Percentiles rank a stretch among this genome's conserved stretches.
phyloP scores from a whole-genome alignment of 257 asterid species.

The Gentiana straminea region DNA sequence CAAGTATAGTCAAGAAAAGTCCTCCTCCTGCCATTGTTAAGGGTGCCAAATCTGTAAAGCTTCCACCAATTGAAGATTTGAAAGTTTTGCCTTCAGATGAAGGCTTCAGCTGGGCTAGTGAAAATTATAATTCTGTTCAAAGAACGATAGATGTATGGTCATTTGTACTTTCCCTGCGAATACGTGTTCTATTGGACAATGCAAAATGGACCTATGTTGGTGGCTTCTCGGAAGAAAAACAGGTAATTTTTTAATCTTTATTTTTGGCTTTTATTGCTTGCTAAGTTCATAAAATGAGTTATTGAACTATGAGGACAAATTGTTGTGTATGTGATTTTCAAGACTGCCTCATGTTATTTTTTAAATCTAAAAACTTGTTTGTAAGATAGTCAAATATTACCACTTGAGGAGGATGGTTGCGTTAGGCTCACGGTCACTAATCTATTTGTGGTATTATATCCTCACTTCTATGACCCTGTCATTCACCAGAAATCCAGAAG shows the following conservation, averaged over 20 bases:
- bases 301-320: too few relatives aligned
- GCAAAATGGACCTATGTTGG: constrained; percentile 72
- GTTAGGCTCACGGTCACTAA: background rate
- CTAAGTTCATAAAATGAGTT: background rate
- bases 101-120: constrained; percentile 94
- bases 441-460: background rate
- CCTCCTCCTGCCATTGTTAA: constrained; percentile 20
- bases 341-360: background rate
- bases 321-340: background rate
- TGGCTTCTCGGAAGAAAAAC: constrained; percentile 82
- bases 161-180: constrained; percentile 78
- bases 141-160: constrained; percentile 91
- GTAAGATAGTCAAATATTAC: too few relatives aligned
- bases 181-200: constrained; percentile 68
- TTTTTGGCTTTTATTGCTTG: background rate
- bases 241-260: constrained; percentile 27
- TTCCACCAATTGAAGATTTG: constrained; percentile 56
- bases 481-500: constrained; percentile 49
- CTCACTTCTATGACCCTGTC: constrained; percentile 2
- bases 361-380: background rate
- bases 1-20: constrained; percentile 42
- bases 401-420: too few relatives aligned
- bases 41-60: constrained; percentile 24
- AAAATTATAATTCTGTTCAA: constrained; percentile 70
- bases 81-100: constrained; percentile 88